Base-by-base conservation (phyloP, 202 grass and related monocot species). In the Zizania palustris region DNA sequence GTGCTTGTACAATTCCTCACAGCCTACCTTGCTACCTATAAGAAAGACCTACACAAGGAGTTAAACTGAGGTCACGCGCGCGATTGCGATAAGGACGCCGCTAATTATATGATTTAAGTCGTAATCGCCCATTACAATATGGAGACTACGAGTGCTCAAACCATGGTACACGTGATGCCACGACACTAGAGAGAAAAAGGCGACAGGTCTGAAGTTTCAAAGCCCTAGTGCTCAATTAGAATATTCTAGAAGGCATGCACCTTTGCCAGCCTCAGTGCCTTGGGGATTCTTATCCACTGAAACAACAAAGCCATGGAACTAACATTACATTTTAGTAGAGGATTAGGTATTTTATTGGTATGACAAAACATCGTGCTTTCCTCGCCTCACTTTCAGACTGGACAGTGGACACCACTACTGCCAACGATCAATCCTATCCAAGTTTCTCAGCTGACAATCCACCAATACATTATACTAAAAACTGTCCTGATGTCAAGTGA, bases 351-450 rank as follows among this genome's bases (percentile, higher is more conserved):
- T 80, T 59, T 33, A 51, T 76, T 65, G 65, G 12, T 50, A 80
- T 37, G 85, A 74, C 76, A n/a, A 71, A 84, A 50, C 51, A 34
- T 48, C 34, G 58, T 68, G 67, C 64, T 60, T 34, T 34, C 71
- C 61, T 33, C 34, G 20, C 45, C 58, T 34, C 34, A 10, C 35
- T 45, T 70, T 84, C 68, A 48, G 11, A 79, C 69, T 15, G 60
- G 51, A 67, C 14, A 13, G 14, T 60, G 75, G 62, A 60, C 61
- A 2, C 63, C 69, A 49, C 69, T 62, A 35, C 38, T n/a, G 71
- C 63, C 63, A 73, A 60, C 63, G 40, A 67, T 68, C 59, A 50
- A 80, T 40, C 65, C 76, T 88, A 80, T 88, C 81, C 86, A 66
- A 42, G 51, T 72, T 72, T 80, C 43, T 49, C 21, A 45, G 40